Conservation (phyloP, 805 yeast genomes). For the Groenewaldozyma tartarivorans region DNA sequence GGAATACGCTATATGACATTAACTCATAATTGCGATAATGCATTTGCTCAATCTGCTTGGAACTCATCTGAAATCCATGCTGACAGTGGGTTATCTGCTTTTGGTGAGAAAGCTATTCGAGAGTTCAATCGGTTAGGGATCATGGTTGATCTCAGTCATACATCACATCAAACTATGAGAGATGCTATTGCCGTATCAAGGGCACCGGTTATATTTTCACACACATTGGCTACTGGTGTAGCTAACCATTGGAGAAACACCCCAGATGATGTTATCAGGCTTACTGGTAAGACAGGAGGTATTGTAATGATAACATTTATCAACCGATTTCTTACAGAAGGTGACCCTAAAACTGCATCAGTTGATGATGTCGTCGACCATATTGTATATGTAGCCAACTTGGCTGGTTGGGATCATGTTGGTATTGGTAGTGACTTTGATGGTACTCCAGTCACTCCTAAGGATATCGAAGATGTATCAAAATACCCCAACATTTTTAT, state of each 20-base stretch:
- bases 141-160: slow-evolving; percentile 45
- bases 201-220: slow-evolving; percentile 43
- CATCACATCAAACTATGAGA: slow-evolving; percentile 38
- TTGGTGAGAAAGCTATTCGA: slow-evolving; percentile 32
- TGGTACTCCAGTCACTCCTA: slow-evolving; percentile 41
- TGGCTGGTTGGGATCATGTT: slow-evolving; percentile 44
- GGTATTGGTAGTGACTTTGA: slow-evolving; percentile 46
- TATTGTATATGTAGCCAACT: slow-evolving; percentile 32
- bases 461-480: slow-evolving; percentile 45
- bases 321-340: slow-evolving; percentile 30
- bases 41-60: slow-evolving; percentile 48
- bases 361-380: slow-evolving; percentile 42
- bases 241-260: slow-evolving; percentile 40
- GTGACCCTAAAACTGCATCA: slow-evolving; percentile 21
- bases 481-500: slow-evolving; percentile 43
- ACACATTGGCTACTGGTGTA: slow-evolving; percentile 35
- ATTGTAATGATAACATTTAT: slow-evolving; percentile 40
- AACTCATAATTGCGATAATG: slow-evolving; percentile 49
- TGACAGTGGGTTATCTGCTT: slow-evolving; percentile 36
- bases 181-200: slow-evolving; percentile 33
- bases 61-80: slow-evolving; percentile 36
- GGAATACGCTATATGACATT: slow-evolving; percentile 47
- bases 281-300: slow-evolving; percentile 35
- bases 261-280: slow-evolving; percentile 36
- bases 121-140: slow-evolving; percentile 47